Evolutionary conservation across 2,329 filamentous ascomycete species (phyloP).

Genomic region (Aulographum hederae): DNA sequence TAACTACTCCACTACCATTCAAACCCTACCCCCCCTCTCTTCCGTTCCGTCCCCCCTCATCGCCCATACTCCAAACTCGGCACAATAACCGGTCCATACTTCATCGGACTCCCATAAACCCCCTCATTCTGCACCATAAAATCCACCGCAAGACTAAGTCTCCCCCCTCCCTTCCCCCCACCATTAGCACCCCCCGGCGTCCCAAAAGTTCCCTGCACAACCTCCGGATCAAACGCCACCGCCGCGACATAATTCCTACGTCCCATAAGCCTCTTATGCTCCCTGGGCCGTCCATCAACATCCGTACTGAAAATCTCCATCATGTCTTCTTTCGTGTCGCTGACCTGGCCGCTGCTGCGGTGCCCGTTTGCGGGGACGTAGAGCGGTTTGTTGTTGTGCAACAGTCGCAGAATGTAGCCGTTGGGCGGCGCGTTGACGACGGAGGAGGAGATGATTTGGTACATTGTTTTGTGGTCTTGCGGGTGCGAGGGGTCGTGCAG

Average conservation of each 20-base stretch:
- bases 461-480: slow-evolving; percentile 96
- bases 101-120: slow-evolving; percentile 63
- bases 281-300: slow-evolving; percentile 63
- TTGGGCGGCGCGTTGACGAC: slow-evolving; percentile 80
- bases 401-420: slow-evolving; percentile 74
- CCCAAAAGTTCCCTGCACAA: slow-evolving; percentile 33
- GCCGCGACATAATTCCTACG: slow-evolving; percentile 83
- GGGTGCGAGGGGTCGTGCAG: slow-evolving; percentile 88
- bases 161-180: slow-evolving; percentile 21
- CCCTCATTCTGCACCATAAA: slow-evolving; percentile 94
- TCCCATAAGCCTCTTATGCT: slow-evolving; percentile 85
- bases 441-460: slow-evolving; percentile 84
- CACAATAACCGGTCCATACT: slow-evolving; percentile 93
- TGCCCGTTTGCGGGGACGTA: slow-evolving; percentile 86
- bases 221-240: slow-evolving; percentile 84
- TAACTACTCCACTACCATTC: too few relatives aligned
- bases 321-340: slow-evolving; percentile 98
- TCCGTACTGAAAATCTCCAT: slow-evolving; percentile 98
- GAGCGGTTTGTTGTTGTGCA: slow-evolving; percentile 87
- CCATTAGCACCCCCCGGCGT: slow-evolving; percentile 15
- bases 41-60: slow-evolving; percentile 10
- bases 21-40: too few relatives aligned
- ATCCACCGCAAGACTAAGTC: slow-evolving; percentile 76
- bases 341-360: slow-evolving; percentile 46
- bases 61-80: slow-evolving; percentile 42